phyloP scores from a whole-genome alignment of 345 rosid genomes.

The Sisymbrium irio region DNA sequence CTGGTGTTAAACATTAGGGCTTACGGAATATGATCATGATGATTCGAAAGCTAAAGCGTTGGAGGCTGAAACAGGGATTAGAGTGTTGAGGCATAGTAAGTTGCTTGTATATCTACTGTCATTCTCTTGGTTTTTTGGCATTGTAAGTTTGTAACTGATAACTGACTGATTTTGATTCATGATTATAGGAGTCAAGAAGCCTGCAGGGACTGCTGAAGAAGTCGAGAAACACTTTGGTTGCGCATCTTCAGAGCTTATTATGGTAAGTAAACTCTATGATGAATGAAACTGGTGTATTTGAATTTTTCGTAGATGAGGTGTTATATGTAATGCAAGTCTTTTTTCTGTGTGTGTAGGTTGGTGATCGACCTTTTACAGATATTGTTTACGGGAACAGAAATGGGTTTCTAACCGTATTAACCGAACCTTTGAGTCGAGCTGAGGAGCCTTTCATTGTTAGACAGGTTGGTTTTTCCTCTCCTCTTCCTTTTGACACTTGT shows the following conservation, averaged over 20 bases:
- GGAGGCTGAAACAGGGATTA: constrained; percentile 82
- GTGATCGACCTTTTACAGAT: constrained; percentile 96
- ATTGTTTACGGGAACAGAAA: constrained; percentile 83
- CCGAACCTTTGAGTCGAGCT: constrained; percentile 70
- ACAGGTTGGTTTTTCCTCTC: constrained; percentile 59
- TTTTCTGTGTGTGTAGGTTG: constrained; percentile 74
- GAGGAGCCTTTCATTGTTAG: constrained; percentile 93
- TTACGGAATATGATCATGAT: constrained; percentile 82
- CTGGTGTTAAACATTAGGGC: constrained; percentile 51
- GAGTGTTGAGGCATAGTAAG: constrained; percentile 90
- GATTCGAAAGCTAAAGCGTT: constrained; percentile 77
- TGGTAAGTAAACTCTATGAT: constrained; percentile 58
- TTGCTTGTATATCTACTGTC: constrained; percentile 1
- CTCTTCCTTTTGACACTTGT: not conserved
- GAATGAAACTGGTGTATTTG: not conserved
- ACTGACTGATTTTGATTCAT: not conserved
- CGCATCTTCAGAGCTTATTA: constrained; percentile 68
- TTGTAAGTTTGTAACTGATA: not conserved
- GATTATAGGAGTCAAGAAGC: constrained; percentile 74
- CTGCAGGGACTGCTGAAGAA: constrained; percentile 93
- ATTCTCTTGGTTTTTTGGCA: not conserved
- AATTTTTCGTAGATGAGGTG: not conserved
- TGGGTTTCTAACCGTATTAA: constrained; percentile 74
- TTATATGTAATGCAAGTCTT: constrained; percentile 18
- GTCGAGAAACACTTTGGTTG: constrained; percentile 94